Evolutionary conservation across 495 filamentous ascomycete species (phyloP).

Genomic region (Viridothelium virens): DNA sequence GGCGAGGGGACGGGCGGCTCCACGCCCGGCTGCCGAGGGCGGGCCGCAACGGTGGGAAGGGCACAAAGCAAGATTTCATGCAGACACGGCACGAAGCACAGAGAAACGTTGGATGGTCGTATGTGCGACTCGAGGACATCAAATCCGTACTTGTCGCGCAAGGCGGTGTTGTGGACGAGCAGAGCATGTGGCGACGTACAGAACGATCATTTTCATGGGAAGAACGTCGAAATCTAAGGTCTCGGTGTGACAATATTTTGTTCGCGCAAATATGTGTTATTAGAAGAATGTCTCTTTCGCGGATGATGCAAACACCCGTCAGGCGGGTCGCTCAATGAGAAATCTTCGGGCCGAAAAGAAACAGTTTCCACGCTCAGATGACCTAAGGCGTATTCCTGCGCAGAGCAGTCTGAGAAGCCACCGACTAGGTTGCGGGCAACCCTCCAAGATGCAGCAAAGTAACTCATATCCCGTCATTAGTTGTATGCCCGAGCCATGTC

Average conservation of each 20-base stretch:
- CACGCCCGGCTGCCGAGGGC: conserved; percentile 2
- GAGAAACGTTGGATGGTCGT: neutral
- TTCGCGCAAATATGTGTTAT: neutral
- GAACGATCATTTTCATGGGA: neutral
- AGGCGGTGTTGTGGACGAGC: neutral
- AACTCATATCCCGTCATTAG: conserved; percentile 8
- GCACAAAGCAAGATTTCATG: conserved; percentile 10
- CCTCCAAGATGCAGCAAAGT: conserved; percentile 6
- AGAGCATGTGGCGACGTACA: neutral
- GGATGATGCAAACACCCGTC: neutral
- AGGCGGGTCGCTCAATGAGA: neutral
- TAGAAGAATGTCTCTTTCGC: neutral
- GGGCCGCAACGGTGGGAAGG: conserved; percentile 4
- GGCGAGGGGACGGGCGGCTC: conserved; percentile 8
- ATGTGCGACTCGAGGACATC: neutral
- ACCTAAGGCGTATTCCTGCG: conserved; percentile 1
- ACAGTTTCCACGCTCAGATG: neutral
- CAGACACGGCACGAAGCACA: conserved; percentile 10
- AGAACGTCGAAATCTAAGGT: neutral
- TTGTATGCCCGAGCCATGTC: conserved; percentile 9
- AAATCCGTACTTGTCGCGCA: conserved; percentile 5
- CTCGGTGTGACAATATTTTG: neutral
- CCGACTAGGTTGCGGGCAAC: neutral
- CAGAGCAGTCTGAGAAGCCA: conserved; percentile 13
- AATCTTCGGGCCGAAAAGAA: neutral